These are phyloP conservation scores for Mycena venus DNA, from an alignment of 768 basidiomycete genomes.

Conservation along the genomic window DNA sequence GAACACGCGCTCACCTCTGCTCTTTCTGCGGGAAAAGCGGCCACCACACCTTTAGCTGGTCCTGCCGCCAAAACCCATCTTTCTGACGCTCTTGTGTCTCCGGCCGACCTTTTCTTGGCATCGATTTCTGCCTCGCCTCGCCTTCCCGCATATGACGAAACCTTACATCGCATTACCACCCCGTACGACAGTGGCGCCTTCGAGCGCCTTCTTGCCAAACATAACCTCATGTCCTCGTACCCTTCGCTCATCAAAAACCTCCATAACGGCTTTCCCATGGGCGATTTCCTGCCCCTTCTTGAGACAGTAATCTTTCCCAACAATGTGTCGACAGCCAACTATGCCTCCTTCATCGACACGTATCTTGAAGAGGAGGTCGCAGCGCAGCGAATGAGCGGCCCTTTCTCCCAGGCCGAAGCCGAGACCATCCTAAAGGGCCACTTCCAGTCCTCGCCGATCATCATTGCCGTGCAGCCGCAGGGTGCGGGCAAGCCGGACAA, in stretches of 20 bases:
- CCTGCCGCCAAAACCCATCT: not conserved
- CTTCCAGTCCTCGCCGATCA: conserved; percentile 19
- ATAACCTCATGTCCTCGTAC: conserved; percentile 18
- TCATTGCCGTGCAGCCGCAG: conserved; percentile 37
- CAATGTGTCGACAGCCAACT: conserved; percentile 22
- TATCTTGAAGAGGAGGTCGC: conserved; percentile 38
- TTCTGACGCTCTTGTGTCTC: not conserved
- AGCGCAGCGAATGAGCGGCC: conserved; percentile 41
- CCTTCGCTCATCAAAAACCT: conserved; percentile 34
- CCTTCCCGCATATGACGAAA: not conserved
- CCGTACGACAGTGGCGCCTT: conserved; percentile 38
- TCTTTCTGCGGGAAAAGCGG: not conserved
- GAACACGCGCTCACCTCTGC: conserved; percentile 11
- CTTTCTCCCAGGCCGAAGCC: conserved; percentile 27
- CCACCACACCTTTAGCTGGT: conserved; percentile 10
- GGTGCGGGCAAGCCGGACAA: conserved; percentile 33
- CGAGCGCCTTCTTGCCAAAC: conserved; percentile 11
- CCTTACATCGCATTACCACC: conserved; percentile 11
- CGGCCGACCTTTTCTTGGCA: not conserved
- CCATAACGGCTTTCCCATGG: conserved; percentile 17
- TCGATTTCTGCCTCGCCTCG: not conserved
- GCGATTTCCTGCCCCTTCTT: not conserved
- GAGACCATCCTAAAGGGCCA: conserved; percentile 39
- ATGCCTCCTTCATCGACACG: conserved; percentile 27
- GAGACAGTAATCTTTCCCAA: conserved; percentile 36